Evolutionary conservation across 805 yeast species (phyloP).

Genomic region (Hanseniaspora taiwanica): DNA sequence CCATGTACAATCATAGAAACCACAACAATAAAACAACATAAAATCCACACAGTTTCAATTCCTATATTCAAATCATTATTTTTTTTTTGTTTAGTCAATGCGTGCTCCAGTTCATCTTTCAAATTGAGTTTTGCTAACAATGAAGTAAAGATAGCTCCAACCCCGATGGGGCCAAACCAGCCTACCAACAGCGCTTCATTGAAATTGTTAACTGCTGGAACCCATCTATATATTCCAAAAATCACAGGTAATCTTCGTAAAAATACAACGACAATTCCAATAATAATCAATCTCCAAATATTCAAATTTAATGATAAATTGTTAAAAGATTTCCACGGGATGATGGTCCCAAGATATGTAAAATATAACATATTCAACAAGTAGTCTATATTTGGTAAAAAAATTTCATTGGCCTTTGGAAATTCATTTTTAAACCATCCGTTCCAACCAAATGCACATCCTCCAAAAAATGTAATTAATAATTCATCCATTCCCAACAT

Average conservation of each 20-base stretch:
- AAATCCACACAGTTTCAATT: slow-evolving; percentile 66
- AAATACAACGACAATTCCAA: slow-evolving; percentile 62
- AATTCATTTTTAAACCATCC: slow-evolving; percentile 54
- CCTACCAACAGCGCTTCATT: slow-evolving; percentile 90
- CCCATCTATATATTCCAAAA: slow-evolving; percentile 54
- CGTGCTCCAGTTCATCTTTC: neutral
- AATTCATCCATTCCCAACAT: slow-evolving; percentile 82
- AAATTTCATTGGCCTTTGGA: slow-evolving; percentile 16
- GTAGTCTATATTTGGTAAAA: slow-evolving; percentile 77
- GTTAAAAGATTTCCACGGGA: slow-evolving; percentile 79
- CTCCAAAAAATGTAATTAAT: slow-evolving; percentile 82
- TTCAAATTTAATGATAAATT: slow-evolving; percentile 27
- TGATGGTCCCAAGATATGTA: slow-evolving; percentile 78
- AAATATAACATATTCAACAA: slow-evolving; percentile 74
- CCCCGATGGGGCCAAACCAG: slow-evolving; percentile 94
- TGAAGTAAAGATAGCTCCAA: slow-evolving; percentile 80
- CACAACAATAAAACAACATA: slow-evolving; percentile 64
- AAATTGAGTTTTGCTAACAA: slow-evolving; percentile 47
- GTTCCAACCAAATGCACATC: slow-evolving; percentile 89
- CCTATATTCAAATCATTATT: slow-evolving; percentile 42
- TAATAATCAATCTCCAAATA: slow-evolving; percentile 67
- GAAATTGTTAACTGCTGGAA: slow-evolving; percentile 85
- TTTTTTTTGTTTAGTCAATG: slow-evolving; percentile 28
- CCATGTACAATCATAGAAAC: slow-evolving; percentile 85
- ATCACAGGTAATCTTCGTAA: slow-evolving; percentile 78